phyloP scores from a whole-genome alignment of 192 early-diverging fungal genomes.

The Backusella circina region DNA sequence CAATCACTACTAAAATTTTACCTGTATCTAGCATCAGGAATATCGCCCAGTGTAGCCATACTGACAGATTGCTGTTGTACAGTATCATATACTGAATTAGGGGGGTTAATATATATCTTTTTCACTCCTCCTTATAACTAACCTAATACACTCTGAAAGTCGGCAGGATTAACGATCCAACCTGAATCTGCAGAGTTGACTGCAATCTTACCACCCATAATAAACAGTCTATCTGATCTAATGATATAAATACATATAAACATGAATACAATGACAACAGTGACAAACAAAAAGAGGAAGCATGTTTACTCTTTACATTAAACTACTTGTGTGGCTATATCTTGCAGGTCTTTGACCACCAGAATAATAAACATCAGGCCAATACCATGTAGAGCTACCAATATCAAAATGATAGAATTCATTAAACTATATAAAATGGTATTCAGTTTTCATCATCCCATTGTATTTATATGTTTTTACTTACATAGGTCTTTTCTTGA shows the following conservation, averaged over 20 bases:
- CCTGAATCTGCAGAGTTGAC: neutral
- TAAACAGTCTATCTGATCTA: constrained; percentile 5
- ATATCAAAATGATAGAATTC: constrained; percentile 18
- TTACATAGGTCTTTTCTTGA: neutral
- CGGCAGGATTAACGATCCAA: constrained; percentile 1
- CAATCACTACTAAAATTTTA: neutral
- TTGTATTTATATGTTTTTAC: neutral
- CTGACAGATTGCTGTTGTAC: neutral
- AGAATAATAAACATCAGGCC: constrained; percentile 11
- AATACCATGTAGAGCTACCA: constrained; percentile 6
- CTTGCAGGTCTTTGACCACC: constrained; percentile 16
- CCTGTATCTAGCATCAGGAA: constrained; percentile 8
- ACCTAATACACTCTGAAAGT: constrained; percentile 18
- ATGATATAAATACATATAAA: neutral
- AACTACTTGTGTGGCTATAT: constrained; percentile 16
- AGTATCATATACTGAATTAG: constrained; percentile 19
- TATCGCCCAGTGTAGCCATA: constrained; percentile 19
- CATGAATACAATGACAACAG: neutral
- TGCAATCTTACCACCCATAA: constrained; percentile 13
- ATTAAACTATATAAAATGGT: constrained; percentile 13
- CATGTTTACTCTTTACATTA: constrained; percentile 16
- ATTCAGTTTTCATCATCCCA: neutral
- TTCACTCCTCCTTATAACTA: too few relatives aligned
- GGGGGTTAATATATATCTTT: neutral
- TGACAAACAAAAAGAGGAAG: neutral